Evolutionary conservation across 306 rosid species (phyloP), one percentile per base, ranked within the genome.

Genomic region (Cyclanthera cordifolia): DNA sequence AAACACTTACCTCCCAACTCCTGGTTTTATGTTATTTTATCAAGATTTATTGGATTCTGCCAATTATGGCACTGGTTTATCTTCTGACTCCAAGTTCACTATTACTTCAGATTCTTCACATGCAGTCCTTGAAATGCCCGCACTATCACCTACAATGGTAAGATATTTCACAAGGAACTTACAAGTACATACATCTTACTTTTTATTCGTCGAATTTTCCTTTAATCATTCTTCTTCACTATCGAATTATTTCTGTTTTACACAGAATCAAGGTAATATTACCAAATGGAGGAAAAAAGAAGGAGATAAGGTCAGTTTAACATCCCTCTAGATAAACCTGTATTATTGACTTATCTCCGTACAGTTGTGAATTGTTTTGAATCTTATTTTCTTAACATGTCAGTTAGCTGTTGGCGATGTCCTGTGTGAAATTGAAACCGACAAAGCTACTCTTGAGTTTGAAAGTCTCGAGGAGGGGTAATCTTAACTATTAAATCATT

Each of bases 401-500:
- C 96, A 93, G 98, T 86, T 93, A 76, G 95, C 75, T 79, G 94
- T 83, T 74, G 96, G 98, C 50, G 98, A 93, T 72, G 76, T 93
- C 70, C 83, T 93, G 28, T 93, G 98, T 59, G 98, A 93, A 78
- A 93, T 93, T 61, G 98, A 93, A 78, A 93, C 98, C 20, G 98
- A 93, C 79, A 93, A 93, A 83, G 98, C 96, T 58, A 93, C 96
- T 23, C 80, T 93, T 71, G 98, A 93, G 78, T 90, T 83, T 84
- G 98, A 93, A 84, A 79, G 95, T 77, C 95, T 87, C 69, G 98
- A 93, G 80, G 96, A 93, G 80, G 98, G 98, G 98, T 93, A 84
- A 84, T 71, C 65, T 57, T 48, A 11, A 20, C 43, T 43, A 39
- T 63, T 20, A 2, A 20, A 12, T 41, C 51, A 41, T 63, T 37